Evolutionary conservation across 306 rosid species (phyloP), one percentile per base, ranked within the genome.

Genomic region (Canavalia gladiata): DNA sequence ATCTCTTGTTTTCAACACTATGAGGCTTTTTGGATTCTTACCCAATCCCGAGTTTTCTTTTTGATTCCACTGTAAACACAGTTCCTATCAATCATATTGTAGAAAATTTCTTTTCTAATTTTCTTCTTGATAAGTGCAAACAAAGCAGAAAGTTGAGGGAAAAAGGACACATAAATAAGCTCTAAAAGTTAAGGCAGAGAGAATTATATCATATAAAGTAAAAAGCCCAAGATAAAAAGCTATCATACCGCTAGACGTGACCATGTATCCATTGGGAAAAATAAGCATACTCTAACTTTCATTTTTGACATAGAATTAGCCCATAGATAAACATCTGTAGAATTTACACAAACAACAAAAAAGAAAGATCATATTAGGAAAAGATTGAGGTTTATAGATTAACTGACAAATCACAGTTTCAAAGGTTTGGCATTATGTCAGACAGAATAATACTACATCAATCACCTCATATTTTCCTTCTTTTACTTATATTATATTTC

Each of bases 281-380:
- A 55, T 55, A 55, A 55, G 6, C 60, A 55, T 9, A 55, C 60
- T 25, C 60, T 55, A 18, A 55, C 60, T 55, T 55, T 55, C 60
- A 55, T 55, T 55, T 55, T 55, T 55, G 60, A 55, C 60, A 55
- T 18, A 55, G 60, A 55, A 55, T 55, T 25, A 6, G 60, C 60
- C 60, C 60, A 55, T 55, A 55, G 60, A 55, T 55, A 55, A 55
- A 55, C 60, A 18, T 55, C 60, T 55, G 60, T 55, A 55, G 2
- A 55, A 55, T 52, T 52, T 7, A 52, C 9, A 6, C 4, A 52
- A 55, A 55, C n/a, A 55, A 18, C 33, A 55, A 18, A 33, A 25
- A 25, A 6, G 33, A 25, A 18, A 18, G 33, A 0, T 55, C 33
- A 55, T 55, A 8, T 55, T 7, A 18, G 33, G 60, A 8, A 55